These are phyloP conservation scores for Protomyces pachydermus DNA, from an alignment of 1,139 yeast genomes.

Conservation along the genomic window DNA sequence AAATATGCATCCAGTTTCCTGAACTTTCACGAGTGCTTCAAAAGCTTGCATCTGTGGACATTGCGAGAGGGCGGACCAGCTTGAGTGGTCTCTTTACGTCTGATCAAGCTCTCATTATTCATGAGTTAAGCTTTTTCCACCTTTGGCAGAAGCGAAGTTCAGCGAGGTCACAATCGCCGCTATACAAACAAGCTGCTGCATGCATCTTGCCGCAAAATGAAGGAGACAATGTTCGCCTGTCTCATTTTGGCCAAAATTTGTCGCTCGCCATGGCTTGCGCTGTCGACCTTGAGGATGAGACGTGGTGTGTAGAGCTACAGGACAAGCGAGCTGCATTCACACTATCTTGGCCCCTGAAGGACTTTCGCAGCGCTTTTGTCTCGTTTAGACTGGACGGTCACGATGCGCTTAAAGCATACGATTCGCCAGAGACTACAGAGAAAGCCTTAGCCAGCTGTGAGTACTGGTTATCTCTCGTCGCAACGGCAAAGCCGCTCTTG, in stretches of 20 bases:
- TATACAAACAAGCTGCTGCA: not conserved
- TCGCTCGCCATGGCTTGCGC: not conserved
- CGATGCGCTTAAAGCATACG: not conserved
- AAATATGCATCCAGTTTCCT: not conserved
- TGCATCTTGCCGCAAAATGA: not conserved
- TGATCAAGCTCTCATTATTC: not conserved
- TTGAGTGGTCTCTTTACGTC: not conserved
- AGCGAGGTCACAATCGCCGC: not conserved
- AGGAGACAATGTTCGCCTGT: not conserved
- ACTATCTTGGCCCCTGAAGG: not conserved
- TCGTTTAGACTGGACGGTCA: not conserved
- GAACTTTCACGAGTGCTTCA: not conserved
- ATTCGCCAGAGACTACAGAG: not conserved
- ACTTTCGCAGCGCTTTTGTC: not conserved
- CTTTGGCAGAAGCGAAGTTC: not conserved
- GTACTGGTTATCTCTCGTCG: not conserved
- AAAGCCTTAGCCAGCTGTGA: not conserved
- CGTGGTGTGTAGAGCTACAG: not conserved
- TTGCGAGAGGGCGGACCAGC: not conserved
- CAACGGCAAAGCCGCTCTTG: not conserved
- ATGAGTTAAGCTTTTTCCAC: not conserved
- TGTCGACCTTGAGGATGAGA: not conserved
- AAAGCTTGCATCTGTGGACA: not conserved
- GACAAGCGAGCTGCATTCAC: not conserved
- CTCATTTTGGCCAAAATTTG: not conserved